A percentile compares a stretch with the other conserved stretches of the same genome.
Evolutionary conservation across 1,284 basidiomycete genomes (phyloP).

Genomic region (Schizophyllum commune): DNA sequence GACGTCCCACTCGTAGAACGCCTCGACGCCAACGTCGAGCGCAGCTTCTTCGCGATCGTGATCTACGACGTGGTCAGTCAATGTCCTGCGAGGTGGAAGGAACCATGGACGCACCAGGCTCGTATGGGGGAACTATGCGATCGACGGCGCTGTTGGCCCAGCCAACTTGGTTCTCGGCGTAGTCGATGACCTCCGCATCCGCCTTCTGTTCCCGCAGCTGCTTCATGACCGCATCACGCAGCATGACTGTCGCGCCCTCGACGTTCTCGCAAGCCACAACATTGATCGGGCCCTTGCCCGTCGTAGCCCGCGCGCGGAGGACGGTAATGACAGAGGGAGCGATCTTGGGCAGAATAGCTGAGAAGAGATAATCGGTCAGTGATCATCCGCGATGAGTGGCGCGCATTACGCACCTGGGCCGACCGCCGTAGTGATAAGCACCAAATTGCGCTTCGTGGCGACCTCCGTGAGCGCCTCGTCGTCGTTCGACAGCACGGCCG

Average conservation of each 20-base stretch:
- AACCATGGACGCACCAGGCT: constrained; percentile 7
- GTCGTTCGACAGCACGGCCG: constrained; percentile 23
- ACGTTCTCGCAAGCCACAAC: constrained; percentile 36
- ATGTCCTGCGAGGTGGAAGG: neutral
- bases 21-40: constrained; percentile 33
- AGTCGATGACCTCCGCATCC: constrained; percentile 18
- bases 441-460: constrained; percentile 18
- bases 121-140: constrained; percentile 31
- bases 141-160: constrained; percentile 37
- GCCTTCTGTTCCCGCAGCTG: constrained; percentile 9
- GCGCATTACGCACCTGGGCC: constrained; percentile 10
- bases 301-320: constrained; percentile 12
- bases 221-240: constrained; percentile 23
- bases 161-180: constrained; percentile 21
- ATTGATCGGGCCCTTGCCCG: constrained; percentile 19
- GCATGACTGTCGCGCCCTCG: constrained; percentile 24
- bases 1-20: constrained; percentile 34
- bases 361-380: neutral
- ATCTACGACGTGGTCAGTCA: neutral
- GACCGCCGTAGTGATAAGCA: constrained; percentile 32
- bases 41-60: constrained; percentile 1
- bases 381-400: neutral
- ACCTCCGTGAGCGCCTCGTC: constrained; percentile 21
- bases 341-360: constrained; percentile 15
- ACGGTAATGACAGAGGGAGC: constrained; percentile 19